Conservation (phyloP, 139 green algal genomes). For the Pedinophyceae sp. region DNA sequence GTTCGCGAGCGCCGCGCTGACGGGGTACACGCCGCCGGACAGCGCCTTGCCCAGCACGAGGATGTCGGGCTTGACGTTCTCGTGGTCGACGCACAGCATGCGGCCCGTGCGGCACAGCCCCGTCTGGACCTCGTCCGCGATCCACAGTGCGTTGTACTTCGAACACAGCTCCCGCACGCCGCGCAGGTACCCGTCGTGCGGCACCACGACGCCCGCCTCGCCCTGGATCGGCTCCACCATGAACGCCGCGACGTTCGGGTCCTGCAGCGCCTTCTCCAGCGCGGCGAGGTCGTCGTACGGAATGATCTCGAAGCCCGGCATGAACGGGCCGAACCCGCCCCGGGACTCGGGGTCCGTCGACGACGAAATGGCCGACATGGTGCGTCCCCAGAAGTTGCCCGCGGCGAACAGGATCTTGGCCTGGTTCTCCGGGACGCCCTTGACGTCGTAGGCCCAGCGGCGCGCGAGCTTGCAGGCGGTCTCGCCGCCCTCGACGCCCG, state of each 20-base stretch:
- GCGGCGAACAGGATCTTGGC: slow-evolving; percentile 82
- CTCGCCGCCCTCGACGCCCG: slow-evolving; percentile 90
- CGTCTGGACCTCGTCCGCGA: slow-evolving; percentile 79
- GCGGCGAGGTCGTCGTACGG: slow-evolving; percentile 85
- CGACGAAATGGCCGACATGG: slow-evolving; percentile 74
- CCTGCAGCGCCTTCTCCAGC: slow-evolving; percentile 48
- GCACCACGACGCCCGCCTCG: slow-evolving; percentile 84
- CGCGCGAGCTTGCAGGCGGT: slow-evolving; percentile 90
- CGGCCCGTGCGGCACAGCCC: slow-evolving; percentile 60
- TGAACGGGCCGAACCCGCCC: slow-evolving; percentile 68
- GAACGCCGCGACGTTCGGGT: slow-evolving; percentile 83
- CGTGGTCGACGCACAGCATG: slow-evolving; percentile 75
- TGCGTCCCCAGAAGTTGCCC: slow-evolving; percentile 95
- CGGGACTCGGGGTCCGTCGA: slow-evolving; percentile 61
- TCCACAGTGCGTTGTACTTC: slow-evolving; percentile 70
- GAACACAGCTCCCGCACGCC: slow-evolving; percentile 50
- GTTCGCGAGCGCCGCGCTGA: slow-evolving; percentile 72
- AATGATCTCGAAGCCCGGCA: slow-evolving; percentile 87
- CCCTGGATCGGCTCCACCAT: slow-evolving; percentile 98
- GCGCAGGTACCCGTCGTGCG: slow-evolving; percentile 74
- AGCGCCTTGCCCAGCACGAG: slow-evolving; percentile 80
- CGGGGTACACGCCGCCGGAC: slow-evolving; percentile 75
- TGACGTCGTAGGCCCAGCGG: slow-evolving; percentile 90
- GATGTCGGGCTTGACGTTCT: slow-evolving; percentile 77
- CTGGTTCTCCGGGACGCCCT: slow-evolving; percentile 72